Evolutionary conservation across 176 grass and related monocot genomes (phyloP), one percentile per base, ranked within the genome.

Genomic region (Elymus sibiricus): DNA sequence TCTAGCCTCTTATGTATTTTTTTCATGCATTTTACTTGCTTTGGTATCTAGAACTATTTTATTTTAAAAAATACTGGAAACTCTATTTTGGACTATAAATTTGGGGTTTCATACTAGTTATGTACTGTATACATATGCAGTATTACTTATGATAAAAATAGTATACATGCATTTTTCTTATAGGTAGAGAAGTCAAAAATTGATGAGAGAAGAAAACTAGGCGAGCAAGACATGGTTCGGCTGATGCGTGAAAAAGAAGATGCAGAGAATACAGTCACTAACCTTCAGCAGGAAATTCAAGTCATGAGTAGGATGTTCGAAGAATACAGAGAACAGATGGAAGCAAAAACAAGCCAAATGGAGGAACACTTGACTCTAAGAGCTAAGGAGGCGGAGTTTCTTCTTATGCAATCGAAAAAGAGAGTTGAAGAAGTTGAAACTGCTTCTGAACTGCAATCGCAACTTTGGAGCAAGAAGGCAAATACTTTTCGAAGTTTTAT

Each of bases 111-210:
- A 88, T 73, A 70, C 56, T 53, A 53, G 28, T 83, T 53, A 64
- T 82, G 34, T 55, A 65, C 16, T 56, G 58, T 17, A 65, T 86
- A 35, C 78, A 44, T n/a, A 65, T 86, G 43, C 78, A 44, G 13
- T 67, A 16, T 5, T 76, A 69, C 11, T 62, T 70, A 39, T 59
- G 16, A 55, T 83, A 60, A 40, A 75, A 28, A 64, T 7, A 61
- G 83, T 67, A 80, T 69, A 17, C 60, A 82, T 64, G 39, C 67
- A 76, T 88, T 66, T 77, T 16, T 79, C 58, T 46, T 89, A 24
- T 88, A 98, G 96, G 86, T 91, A 62, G 96, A 95, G 34, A 98
- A 94, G 80, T 87, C 88, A 80, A 98, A 89, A 85, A 84, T 91
- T 79, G 96, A 94, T 82, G 93, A 94, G 84, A 94, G 88, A 87